phyloP scores from a whole-genome alignment of 2,329 filamentous ascomycete genomes.

The Trichophyton schoenleinii region DNA sequence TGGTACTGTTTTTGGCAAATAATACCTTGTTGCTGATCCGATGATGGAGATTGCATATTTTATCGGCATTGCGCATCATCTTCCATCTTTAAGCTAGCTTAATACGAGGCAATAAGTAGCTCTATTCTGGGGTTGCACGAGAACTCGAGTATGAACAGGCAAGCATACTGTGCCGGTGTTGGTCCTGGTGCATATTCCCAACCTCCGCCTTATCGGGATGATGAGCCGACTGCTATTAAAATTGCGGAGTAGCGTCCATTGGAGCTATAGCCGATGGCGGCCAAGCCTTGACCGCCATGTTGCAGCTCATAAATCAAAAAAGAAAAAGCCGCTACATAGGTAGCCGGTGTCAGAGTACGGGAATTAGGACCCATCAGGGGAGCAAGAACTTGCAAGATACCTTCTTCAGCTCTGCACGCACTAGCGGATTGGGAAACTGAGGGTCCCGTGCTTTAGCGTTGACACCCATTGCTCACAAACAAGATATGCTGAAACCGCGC shows the following conservation, averaged over 20 bases:
- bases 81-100: neutral
- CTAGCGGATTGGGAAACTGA: neutral
- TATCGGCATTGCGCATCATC: neutral
- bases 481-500: neutral
- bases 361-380: neutral
- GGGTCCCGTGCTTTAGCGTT: neutral
- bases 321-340: neutral
- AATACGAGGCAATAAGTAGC: neutral
- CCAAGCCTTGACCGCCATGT: neutral
- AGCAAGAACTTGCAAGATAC: neutral
- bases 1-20: neutral
- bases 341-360: neutral
- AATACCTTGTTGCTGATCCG: neutral
- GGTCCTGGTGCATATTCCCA: neutral
- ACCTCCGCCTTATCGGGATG: neutral
- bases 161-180: neutral
- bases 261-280: neutral
- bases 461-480: neutral
- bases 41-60: neutral
- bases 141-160: neutral
- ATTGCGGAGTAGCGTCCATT: neutral
- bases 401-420: neutral
- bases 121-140: neutral
- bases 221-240: neutral
- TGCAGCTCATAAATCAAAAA: neutral